phyloP scores from a whole-genome alignment of 345 rosid genomes.

The Citrus reticulata region DNA sequence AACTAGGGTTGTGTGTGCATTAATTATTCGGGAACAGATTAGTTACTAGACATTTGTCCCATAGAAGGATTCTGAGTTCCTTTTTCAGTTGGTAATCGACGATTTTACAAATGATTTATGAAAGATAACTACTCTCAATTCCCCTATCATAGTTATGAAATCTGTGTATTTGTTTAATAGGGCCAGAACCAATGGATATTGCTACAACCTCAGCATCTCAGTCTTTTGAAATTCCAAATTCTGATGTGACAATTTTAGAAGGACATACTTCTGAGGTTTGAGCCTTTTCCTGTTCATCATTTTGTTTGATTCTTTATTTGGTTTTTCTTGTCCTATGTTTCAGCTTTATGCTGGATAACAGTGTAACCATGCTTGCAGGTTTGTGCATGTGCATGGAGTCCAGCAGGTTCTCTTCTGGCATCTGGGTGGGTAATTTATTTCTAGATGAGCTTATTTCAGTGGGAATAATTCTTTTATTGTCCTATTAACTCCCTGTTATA shows the following conservation, averaged over 20 bases:
- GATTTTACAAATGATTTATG: not conserved
- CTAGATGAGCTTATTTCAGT: slow-evolving; percentile 1
- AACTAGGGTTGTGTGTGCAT: not conserved
- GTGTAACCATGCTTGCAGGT: slow-evolving; percentile 42
- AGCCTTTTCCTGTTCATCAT: not conserved
- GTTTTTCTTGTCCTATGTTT: not conserved
- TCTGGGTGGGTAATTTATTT: slow-evolving; percentile 70
- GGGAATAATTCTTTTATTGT: not conserved
- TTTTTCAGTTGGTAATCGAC: not conserved
- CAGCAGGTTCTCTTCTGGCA: slow-evolving; percentile 96
- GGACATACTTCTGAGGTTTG: slow-evolving; percentile 98
- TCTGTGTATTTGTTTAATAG: slow-evolving; percentile 21
- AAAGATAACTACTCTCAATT: not conserved
- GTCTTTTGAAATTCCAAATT: slow-evolving; percentile 65
- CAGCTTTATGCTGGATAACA: not conserved
- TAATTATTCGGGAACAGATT: not conserved
- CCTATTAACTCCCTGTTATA: not conserved
- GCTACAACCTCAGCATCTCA: slow-evolving; percentile 45
- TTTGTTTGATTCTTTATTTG: not conserved
- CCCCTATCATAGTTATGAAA: not conserved
- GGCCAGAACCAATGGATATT: slow-evolving; percentile 81
- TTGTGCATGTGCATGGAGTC: slow-evolving; percentile 99
- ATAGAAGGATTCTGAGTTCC: not conserved
- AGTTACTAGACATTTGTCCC: not conserved
- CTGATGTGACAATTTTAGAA: slow-evolving; percentile 93